These are phyloP conservation scores for Xerocomellus intermedius DNA, from an alignment of 768 basidiomycete genomes.

Conservation along the genomic window DNA sequence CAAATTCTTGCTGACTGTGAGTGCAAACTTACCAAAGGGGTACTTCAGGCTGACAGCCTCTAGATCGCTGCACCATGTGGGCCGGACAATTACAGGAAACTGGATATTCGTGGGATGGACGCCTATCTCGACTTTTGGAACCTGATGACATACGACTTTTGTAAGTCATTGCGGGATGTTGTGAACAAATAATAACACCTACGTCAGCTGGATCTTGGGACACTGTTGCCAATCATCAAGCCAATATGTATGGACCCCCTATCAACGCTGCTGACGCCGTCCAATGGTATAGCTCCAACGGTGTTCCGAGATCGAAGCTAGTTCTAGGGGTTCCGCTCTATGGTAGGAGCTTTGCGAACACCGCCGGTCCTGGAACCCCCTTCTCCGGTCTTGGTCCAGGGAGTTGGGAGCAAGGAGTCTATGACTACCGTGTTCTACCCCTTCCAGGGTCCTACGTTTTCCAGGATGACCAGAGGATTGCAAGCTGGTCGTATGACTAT, in stretches of 20 bases:
- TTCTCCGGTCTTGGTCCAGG: slow-evolving; percentile 85
- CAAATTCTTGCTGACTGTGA: slow-evolving; percentile 72
- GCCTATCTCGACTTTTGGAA: slow-evolving; percentile 93
- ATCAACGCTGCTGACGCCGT: slow-evolving; percentile 66
- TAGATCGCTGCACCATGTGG: slow-evolving; percentile 95
- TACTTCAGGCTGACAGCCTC: slow-evolving; percentile 1
- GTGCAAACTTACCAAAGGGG: slow-evolving; percentile 22
- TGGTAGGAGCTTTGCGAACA: slow-evolving; percentile 86
- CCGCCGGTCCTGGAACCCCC: slow-evolving; percentile 73
- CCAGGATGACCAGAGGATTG: slow-evolving; percentile 63
- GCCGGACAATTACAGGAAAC: slow-evolving; percentile 75
- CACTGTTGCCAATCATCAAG: slow-evolving; percentile 72
- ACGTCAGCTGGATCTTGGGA: slow-evolving; percentile 75
- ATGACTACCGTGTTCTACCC: slow-evolving; percentile 91
- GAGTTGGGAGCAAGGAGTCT: slow-evolving; percentile 88
- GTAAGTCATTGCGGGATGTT: slow-evolving; percentile 38
- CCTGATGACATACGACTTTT: slow-evolving; percentile 90
- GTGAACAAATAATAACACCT: slow-evolving; percentile 10
- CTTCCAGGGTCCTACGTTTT: slow-evolving; percentile 64
- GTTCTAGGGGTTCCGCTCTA: slow-evolving; percentile 93
- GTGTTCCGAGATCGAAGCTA: slow-evolving; percentile 76
- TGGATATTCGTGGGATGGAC: slow-evolving; percentile 84
- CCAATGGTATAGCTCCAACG: slow-evolving; percentile 64
- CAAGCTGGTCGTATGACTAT: slow-evolving; percentile 85
- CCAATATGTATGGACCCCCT: slow-evolving; percentile 71